These are phyloP conservation scores for Hypoxylon perforatum DNA, from an alignment of 495 filamentous ascomycete species.

Conservation along the genomic window DNA sequence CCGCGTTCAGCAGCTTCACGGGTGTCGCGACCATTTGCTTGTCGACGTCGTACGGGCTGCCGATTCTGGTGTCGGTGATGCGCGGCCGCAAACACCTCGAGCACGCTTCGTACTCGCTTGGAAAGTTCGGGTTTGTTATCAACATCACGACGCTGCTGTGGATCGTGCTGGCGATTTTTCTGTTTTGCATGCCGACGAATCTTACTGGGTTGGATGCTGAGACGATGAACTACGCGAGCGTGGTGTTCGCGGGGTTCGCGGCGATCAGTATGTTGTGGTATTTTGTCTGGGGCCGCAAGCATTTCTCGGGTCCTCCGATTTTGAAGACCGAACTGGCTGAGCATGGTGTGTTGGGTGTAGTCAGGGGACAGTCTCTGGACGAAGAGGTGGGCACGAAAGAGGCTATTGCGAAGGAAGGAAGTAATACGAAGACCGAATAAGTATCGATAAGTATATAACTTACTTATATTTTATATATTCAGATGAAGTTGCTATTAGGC, in stretches of 20 bases:
- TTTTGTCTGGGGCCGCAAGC: conserved; percentile 72
- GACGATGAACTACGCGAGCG: conserved; percentile 70
- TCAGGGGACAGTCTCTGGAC: conserved; percentile 37
- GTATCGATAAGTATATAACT: neutral
- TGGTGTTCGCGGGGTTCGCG: conserved; percentile 72
- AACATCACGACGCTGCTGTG: conserved; percentile 64
- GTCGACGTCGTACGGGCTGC: conserved; percentile 72
- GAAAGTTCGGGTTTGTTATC: conserved; percentile 63
- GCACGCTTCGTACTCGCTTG: conserved; percentile 69
- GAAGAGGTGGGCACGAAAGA: conserved; percentile 36
- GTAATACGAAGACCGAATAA: conserved; percentile 15
- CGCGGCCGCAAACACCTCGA: conserved; percentile 47
- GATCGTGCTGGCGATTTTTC: conserved; percentile 66
- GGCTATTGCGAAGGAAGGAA: conserved; percentile 25
- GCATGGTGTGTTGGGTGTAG: conserved; percentile 36
- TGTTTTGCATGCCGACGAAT: conserved; percentile 69
- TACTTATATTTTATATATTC: neutral
- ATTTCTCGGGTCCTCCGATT: conserved; percentile 71
- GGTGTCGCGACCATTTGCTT: conserved; percentile 73
- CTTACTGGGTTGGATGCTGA: conserved; percentile 64
- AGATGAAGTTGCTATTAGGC: neutral
- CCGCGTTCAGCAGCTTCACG: conserved; percentile 71
- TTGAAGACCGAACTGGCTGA: conserved; percentile 51
- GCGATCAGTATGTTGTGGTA: conserved; percentile 69
- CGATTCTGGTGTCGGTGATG: conserved; percentile 62